Base-by-base conservation (phyloP, 192 early-diverging fungal species). In the Gamsiella multidivaricata region DNA sequence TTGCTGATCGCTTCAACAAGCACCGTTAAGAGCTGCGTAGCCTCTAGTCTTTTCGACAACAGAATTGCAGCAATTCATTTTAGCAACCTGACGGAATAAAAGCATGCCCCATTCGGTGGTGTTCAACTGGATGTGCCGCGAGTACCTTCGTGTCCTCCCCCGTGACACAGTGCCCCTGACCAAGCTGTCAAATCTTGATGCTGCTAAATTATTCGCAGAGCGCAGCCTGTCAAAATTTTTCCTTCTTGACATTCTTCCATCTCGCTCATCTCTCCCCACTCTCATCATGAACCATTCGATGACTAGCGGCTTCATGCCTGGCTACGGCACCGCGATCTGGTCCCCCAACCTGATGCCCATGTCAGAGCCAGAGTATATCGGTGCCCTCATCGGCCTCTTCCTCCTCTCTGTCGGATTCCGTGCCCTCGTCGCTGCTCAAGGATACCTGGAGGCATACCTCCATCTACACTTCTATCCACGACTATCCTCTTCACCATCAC, bases 1-100 rank as follows among this genome's bases (percentile, higher is more conserved):
- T 98, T 34, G 87, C 89, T 52, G 90, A 90, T 63, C 90, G 96
- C 63, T 95, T 91, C 79, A 89, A 89, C 65, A 90, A 89, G 54
- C 92, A 84, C 62, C 81, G 82, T 42, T 84, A 86, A 84, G 28
- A 52, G 39, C n/a, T n/a, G n/a, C n/a, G n/a, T n/a, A n/a, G 45
- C 18, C 41, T 42, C 41, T 42, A 42, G 41, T 42, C 41, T 42
- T 18, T 42, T 18, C n/a, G n/a, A n/a, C n/a, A n/a, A n/a, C n/a
- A n/a, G n/a, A n/a, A n/a, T n/a, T n/a, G n/a, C n/a, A n/a, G n/a
- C n/a, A n/a, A n/a, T n/a, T n/a, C 37, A 9, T 39, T 39, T 39
- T 12, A 39, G 5, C 37, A 39, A 39, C 5, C 12, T 12, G 7
- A 39, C 12, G 37, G 7, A 39, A 39, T 39, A 39, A 39, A n/a